Evolutionary conservation across 306 rosid species (phyloP).

Genomic region (Fragaria nilgerrensis): DNA sequence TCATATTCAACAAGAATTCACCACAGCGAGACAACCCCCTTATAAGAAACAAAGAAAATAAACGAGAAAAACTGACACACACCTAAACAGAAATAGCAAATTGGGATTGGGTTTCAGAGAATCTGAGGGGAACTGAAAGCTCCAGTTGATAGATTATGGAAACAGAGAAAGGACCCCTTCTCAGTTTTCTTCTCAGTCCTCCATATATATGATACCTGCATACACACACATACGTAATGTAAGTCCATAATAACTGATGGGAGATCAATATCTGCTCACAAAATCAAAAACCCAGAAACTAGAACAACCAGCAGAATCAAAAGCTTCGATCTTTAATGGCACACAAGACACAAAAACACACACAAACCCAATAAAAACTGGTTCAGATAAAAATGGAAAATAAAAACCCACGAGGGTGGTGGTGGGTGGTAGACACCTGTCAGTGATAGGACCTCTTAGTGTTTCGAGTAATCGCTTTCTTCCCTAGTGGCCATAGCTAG

Average conservation of each 20-base stretch:
- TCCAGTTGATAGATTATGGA: conserved; percentile 24
- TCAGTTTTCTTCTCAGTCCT: background rate
- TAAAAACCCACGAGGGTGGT: conserved; percentile 19
- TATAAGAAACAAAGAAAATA: conserved; percentile 11
- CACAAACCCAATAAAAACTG: conserved; percentile 42
- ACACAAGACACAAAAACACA: conserved; percentile 28
- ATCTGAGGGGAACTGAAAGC: conserved; percentile 23
- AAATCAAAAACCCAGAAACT: conserved; percentile 16
- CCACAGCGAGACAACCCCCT: conserved; percentile 16
- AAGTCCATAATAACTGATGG: background rate
- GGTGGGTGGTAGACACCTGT: conserved; percentile 39
- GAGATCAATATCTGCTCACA: background rate
- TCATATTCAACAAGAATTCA: conserved; percentile 16
- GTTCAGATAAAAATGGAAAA: conserved; percentile 22
- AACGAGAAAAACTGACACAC: conserved; percentile 2
- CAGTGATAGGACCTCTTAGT: conserved; percentile 28
- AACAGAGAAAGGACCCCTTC: conserved; percentile 19
- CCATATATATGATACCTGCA: background rate
- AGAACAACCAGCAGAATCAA: conserved; percentile 5
- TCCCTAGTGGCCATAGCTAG: conserved; percentile 21
- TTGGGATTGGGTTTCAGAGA: conserved; percentile 25
- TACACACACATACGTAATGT: background rate
- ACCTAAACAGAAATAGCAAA: conserved; percentile 25
- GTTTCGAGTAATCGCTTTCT: conserved; percentile 40
- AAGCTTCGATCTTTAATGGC: conserved; percentile 26